These are phyloP conservation scores for Aspergillus bertholletiae DNA, from an alignment of 495 filamentous ascomycete genomes.

Conservation along the genomic window DNA sequence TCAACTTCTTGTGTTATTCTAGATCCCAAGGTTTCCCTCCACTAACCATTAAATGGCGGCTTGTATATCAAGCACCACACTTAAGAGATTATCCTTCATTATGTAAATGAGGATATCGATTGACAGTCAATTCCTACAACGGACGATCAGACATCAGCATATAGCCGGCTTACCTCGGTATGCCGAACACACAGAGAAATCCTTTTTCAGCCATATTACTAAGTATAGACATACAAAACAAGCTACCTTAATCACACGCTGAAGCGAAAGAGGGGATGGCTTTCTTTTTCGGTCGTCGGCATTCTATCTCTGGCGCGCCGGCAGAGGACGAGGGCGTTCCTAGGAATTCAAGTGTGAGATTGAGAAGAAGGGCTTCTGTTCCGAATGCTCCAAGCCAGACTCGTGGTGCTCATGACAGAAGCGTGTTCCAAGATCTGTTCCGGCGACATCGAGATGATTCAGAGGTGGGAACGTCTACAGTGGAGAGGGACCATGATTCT, in stretches of 20 bases:
- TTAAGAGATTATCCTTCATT: neutral
- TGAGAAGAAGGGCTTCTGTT: conserved; percentile 11
- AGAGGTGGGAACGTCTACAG: neutral
- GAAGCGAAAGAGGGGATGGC: conserved; percentile 7
- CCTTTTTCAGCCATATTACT: neutral
- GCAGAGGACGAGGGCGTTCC: conserved; percentile 3
- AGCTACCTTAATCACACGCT: neutral
- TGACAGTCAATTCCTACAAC: neutral
- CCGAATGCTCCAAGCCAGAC: conserved; percentile 2
- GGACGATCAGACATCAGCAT: neutral
- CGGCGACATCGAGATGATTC: conserved; percentile 17
- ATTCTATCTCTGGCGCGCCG: conserved; percentile 11
- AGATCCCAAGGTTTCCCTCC: neutral
- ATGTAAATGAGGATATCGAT: neutral
- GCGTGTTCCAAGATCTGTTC: conserved; percentile 28
- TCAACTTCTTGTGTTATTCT: too few relatives aligned
- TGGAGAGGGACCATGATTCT: neutral
- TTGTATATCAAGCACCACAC: neutral
- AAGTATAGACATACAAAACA: neutral
- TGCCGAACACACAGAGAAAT: neutral
- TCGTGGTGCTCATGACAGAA: conserved; percentile 4
- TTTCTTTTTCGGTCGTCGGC: conserved; percentile 18
- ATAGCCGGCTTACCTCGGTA: neutral
- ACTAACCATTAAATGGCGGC: neutral
- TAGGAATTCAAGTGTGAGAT: neutral